Evolutionary conservation across 2,329 filamentous ascomycete genomes (phyloP).

Genomic region (Cladosporium cucumerinum): DNA sequence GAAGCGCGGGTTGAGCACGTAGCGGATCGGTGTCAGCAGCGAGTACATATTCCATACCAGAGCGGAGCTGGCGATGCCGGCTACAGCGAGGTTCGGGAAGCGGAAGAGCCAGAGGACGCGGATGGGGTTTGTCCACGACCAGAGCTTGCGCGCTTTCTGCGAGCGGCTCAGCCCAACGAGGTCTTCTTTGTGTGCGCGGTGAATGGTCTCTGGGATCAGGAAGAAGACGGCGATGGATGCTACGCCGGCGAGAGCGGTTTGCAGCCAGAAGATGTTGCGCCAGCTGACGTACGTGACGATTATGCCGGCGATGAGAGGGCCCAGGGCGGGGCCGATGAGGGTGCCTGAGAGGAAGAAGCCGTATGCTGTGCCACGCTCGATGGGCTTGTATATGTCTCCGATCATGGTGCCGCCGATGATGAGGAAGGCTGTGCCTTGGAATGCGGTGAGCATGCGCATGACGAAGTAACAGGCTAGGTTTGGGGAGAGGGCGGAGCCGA

Average conservation of each 20-base stretch:
- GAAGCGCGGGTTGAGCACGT: slow-evolving; percentile 72
- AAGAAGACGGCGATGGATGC: slow-evolving; percentile 60
- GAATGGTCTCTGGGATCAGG: slow-evolving; percentile 70
- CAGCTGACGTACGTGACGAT: slow-evolving; percentile 72
- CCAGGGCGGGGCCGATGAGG: slow-evolving; percentile 56
- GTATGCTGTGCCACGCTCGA: slow-evolving; percentile 67
- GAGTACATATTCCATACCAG: slow-evolving; percentile 76
- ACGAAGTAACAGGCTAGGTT: slow-evolving; percentile 69
- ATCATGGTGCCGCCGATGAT: slow-evolving; percentile 69
- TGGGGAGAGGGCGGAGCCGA: slow-evolving; percentile 69
- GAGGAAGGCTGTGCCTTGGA: slow-evolving; percentile 71
- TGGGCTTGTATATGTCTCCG: slow-evolving; percentile 54
- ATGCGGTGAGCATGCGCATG: slow-evolving; percentile 70
- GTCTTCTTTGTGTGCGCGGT: slow-evolving; percentile 60
- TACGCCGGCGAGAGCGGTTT: slow-evolving; percentile 63
- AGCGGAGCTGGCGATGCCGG: slow-evolving; percentile 57
- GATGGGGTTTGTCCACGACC: slow-evolving; percentile 64
- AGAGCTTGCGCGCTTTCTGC: slow-evolving; percentile 54
- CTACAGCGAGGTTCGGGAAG: slow-evolving; percentile 66
- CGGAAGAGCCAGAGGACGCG: slow-evolving; percentile 61
- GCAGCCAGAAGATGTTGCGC: slow-evolving; percentile 75
- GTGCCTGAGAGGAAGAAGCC: slow-evolving; percentile 67
- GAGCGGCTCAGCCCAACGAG: slow-evolving; percentile 52
- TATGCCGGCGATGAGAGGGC: slow-evolving; percentile 66
- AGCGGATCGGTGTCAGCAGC: slow-evolving; percentile 63